phyloP scores from a whole-genome alignment of 352 stramenopile genomes.

The Phytophthora rubi region DNA sequence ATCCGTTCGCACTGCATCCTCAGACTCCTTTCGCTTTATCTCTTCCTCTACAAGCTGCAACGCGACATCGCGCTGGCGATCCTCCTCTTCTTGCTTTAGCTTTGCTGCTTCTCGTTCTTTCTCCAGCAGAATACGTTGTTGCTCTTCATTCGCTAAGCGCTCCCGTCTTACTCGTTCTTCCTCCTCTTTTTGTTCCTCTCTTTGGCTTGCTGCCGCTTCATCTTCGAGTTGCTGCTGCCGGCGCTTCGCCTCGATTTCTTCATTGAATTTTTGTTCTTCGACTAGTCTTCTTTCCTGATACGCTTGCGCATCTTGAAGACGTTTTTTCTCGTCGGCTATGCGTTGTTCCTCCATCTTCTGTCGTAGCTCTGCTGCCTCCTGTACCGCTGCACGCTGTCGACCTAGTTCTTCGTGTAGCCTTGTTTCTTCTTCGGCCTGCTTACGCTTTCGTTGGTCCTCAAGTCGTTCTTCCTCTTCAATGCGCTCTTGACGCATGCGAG shows the following conservation, averaged over 20 bases:
- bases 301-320: conserved; percentile 30
- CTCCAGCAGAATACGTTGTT: conserved; percentile 15
- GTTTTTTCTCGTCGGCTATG: conserved; percentile 30
- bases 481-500: conserved; percentile 37
- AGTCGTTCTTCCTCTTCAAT: conserved; percentile 48
- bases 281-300: conserved; percentile 24
- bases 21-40: conserved; percentile 3
- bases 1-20: background rate
- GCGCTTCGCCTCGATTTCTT: conserved; percentile 30
- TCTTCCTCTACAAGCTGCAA: background rate
- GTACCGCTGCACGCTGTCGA: conserved; percentile 38
- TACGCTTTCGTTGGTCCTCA: conserved; percentile 32
- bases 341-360: conserved; percentile 30
- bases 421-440: conserved; percentile 40
- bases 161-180: conserved; percentile 24
- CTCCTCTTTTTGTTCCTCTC: conserved; percentile 24
- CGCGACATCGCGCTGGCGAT: conserved; percentile 3
- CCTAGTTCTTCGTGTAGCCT: conserved; percentile 42
- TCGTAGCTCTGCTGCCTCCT: conserved; percentile 43
- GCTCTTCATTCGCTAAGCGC: conserved; percentile 6
- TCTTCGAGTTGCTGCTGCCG: conserved; percentile 30
- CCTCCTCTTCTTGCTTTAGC: conserved; percentile 26
- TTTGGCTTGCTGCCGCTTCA: conserved; percentile 16
- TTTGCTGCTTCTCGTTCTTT: conserved; percentile 13
- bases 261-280: conserved; percentile 29